Evolutionary conservation across 192 early-diverging fungal genomes (phyloP).

Genomic region (Powellomyces hirtus): DNA sequence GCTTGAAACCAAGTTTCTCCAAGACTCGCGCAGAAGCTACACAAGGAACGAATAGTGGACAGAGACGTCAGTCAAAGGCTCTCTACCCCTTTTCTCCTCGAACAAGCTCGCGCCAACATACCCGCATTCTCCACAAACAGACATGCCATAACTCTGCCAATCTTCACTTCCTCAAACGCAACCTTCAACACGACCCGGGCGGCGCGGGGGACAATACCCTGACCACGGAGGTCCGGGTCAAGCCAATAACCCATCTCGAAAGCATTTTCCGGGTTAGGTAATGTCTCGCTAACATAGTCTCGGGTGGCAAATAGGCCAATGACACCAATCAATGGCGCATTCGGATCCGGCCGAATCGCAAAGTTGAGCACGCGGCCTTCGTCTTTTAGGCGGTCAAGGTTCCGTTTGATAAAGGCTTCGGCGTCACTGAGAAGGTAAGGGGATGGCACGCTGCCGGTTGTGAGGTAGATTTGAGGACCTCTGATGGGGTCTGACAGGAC

Average conservation of each 20-base stretch:
- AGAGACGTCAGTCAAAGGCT: too few species aligned
- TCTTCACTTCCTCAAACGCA: background rate
- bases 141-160: background rate
- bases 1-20: too few species aligned
- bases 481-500: background rate
- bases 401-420: background rate
- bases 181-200: background rate
- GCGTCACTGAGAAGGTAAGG: background rate
- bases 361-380: background rate
- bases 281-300: background rate
- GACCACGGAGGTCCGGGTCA: background rate
- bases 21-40: too few species aligned
- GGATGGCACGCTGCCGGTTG: background rate
- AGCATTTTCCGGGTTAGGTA: background rate
- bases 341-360: background rate
- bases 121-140: background rate
- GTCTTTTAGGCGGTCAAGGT: background rate
- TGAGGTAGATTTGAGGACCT: background rate
- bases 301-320: background rate
- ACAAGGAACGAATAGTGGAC: too few species aligned
- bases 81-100: too few species aligned
- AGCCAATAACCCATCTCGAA: background rate
- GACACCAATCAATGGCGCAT: background rate
- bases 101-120: too few species aligned
- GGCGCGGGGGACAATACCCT: background rate